Base-by-base conservation (phyloP, 1,139 yeast genomes). In the Hyphopichia fennica region DNA sequence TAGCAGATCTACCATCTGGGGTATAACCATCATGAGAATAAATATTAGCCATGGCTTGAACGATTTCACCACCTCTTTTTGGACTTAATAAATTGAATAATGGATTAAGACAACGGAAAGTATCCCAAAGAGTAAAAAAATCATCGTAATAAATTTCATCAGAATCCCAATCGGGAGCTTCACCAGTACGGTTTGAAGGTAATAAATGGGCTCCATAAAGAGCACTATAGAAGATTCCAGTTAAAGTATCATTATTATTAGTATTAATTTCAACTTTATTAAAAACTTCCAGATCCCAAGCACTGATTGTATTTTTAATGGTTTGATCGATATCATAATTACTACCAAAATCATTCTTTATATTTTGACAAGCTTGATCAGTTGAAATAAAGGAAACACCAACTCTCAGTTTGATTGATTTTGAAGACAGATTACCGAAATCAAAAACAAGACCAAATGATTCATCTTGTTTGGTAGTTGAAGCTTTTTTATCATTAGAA, bases 71-170 rank as follows among this genome's bases (percentile, higher is more conserved):
- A n/a, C 63, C 62, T 34, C 65, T 51, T 5, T 47, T 45, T 16
- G 66, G 66, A 40, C 59, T 58, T 31, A 67, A 42, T 18, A 65
- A 54, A 35, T 65, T 58, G 37, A 58, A 47, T 19, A 68, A 50
- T 3, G 74, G 74, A 42, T 62, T 56, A 18, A 65, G 51, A 30
- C 67, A 60, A 18, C 74, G 48, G 52, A 66, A 69, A 0, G 68
- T 60, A 46, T 68, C 73, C 75, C 75, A 68, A 29, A 69, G 52
- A n/a, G 69, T 67, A 46, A 63, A 67, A 58, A 63, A 69, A 42
- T 69, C 73, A 46, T 67, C 72, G 45, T 67, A 68, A 43, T 65
- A 66, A 6, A 64, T 60, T 14, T 58, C 60, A 4, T 50, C 37
- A 0, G 60, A 41, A 7, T 53, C 41, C 52, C 59, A 55, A 28